Evolutionary conservation across 2,329 filamentous ascomycete species (phyloP).

Genomic region (Penicillium paneum): DNA sequence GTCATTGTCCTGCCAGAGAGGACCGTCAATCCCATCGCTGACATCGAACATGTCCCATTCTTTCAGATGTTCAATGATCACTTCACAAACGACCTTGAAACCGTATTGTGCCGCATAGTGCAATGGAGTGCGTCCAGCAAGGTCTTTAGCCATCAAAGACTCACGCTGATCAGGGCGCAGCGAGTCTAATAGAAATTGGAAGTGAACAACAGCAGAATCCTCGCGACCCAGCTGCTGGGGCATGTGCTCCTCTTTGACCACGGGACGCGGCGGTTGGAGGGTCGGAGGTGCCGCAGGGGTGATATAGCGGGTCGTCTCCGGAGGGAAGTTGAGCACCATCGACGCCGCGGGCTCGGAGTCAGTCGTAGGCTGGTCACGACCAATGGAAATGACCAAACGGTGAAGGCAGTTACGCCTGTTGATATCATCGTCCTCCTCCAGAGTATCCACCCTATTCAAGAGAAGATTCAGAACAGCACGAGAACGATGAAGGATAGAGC

Average conservation of each 20-base stretch:
- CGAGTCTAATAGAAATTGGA: conserved; percentile 62
- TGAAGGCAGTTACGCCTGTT: conserved; percentile 93
- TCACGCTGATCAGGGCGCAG: conserved; percentile 65
- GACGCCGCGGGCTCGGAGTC: conserved; percentile 53
- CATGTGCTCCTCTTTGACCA: conserved; percentile 64
- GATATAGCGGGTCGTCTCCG: conserved; percentile 68
- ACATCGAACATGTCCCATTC: conserved; percentile 84
- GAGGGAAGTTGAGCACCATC: conserved; percentile 48
- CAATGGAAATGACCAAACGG: conserved; percentile 86
- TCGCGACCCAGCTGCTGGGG: conserved; percentile 61
- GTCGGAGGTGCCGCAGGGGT: conserved; percentile 71
- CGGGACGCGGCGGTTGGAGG: conserved; percentile 58
- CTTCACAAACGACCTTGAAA: conserved; percentile 82
- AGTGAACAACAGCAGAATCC: conserved; percentile 71
- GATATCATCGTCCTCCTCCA: conserved; percentile 87
- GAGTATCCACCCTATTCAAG: conserved; percentile 63
- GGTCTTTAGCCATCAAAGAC: conserved; percentile 68
- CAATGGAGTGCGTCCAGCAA: conserved; percentile 77
- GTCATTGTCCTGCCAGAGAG: conserved; percentile 87
- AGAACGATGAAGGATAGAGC: conserved; percentile 67
- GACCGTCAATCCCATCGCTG: conserved; percentile 78
- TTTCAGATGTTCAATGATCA: conserved; percentile 85
- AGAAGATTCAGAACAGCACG: conserved; percentile 69
- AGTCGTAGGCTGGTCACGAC: conserved; percentile 63
- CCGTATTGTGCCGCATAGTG: conserved; percentile 96